Percentiles rank a stretch among this genome's conserved stretches.
phyloP scores from a whole-genome alignment of 176 grass and related monocot species.

The Carex kokanica region DNA sequence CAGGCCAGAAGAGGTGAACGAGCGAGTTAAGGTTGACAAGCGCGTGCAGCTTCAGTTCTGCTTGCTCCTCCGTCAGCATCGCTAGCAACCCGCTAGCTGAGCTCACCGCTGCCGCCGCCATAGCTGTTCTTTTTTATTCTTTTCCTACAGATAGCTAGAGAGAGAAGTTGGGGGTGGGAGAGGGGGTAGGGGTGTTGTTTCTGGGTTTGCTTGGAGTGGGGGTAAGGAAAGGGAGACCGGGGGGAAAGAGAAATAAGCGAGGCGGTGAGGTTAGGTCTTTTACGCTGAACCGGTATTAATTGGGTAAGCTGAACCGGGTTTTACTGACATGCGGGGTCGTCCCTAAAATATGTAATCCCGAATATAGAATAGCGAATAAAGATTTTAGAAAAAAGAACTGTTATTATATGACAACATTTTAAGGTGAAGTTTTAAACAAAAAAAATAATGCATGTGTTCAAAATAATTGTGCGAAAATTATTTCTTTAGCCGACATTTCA shows the following conservation, averaged over 20 bases:
- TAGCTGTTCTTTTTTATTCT: slow-evolving; percentile 16
- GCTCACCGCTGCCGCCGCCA: slow-evolving; percentile 66
- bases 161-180: background rate
- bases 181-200: slow-evolving; percentile 7
- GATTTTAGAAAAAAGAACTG: too few relatives aligned
- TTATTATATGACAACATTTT: too few relatives aligned
- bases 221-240: slow-evolving; percentile 6
- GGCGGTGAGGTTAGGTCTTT: slow-evolving; percentile 16
- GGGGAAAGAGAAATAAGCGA: background rate
- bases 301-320: slow-evolving; percentile 1
- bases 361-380: too few relatives aligned
- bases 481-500: too few relatives aligned
- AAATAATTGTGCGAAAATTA: too few relatives aligned
- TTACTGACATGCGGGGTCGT: slow-evolving; percentile 2
- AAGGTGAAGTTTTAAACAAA: too few relatives aligned
- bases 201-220: slow-evolving; percentile 40
- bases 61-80: slow-evolving; percentile 82
- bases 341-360: background rate
- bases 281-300: background rate
- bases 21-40: slow-evolving; percentile 80
- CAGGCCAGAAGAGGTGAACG: slow-evolving; percentile 97
- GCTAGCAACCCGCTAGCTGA: slow-evolving; percentile 90
- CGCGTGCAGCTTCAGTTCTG: slow-evolving; percentile 87
- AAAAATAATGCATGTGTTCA: too few relatives aligned
- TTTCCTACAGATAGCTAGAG: background rate